phyloP scores from a whole-genome alignment of 2,329 filamentous ascomycete species.

The Xylaria arbuscula region DNA sequence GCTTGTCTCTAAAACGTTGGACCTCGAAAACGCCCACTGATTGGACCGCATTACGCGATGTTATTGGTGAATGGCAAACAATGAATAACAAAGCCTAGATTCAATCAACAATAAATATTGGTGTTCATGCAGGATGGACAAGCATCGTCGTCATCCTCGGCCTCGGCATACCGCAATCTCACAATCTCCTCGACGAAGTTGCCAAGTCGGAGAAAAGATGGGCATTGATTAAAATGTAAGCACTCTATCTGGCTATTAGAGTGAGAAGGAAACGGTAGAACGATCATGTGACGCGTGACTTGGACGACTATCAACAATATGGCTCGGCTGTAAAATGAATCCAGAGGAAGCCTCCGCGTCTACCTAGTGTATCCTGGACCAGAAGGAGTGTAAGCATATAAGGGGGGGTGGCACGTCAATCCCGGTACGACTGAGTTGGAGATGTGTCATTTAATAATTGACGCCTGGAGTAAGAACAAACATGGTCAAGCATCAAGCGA shows the following conservation, averaged over 20 bases:
- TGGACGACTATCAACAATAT: not conserved
- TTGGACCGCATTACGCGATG: conserved; percentile 14
- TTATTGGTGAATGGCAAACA: conserved; percentile 29
- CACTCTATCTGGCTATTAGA: not conserved
- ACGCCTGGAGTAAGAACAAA: not conserved
- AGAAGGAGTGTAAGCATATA: not conserved
- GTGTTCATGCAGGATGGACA: conserved; percentile 22
- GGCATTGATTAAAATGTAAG: not conserved
- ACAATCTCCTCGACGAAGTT: conserved; percentile 22
- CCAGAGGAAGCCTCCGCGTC: no score
- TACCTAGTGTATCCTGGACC: not conserved
- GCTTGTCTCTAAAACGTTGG: conserved; percentile 10
- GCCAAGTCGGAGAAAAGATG: conserved; percentile 4
- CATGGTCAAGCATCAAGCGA: conserved; percentile 2
- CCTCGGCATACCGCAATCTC: conserved; percentile 10
- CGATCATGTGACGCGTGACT: conserved; percentile 23
- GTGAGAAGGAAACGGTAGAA: not conserved
- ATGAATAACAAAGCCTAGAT: conserved; percentile 11
- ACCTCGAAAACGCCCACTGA: conserved; percentile 11
- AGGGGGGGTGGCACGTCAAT: not conserved
- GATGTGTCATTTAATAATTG: not conserved
- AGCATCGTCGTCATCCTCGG: conserved; percentile 13
- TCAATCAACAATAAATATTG: conserved; percentile 14
- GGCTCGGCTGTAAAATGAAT: not conserved
- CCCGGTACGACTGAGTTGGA: not conserved